Evolutionary conservation across 306 rosid genomes (phyloP), one percentile per base, ranked within the genome.

Genomic region (Begonia fuchsioides): DNA sequence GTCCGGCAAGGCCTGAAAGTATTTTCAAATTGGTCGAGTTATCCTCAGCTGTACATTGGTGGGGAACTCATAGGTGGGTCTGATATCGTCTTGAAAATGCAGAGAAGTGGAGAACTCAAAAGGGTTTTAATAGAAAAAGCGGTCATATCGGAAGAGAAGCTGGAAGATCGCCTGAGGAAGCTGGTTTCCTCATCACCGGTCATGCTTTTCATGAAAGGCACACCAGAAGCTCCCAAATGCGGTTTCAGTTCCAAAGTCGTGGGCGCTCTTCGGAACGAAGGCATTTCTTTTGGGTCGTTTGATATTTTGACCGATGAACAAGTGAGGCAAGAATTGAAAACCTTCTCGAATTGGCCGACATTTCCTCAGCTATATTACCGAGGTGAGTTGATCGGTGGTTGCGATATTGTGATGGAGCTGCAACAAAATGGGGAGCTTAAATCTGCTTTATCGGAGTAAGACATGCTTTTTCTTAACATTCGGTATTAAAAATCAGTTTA

Each of bases 11-110:
- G 97, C 52, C 82, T 88, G n/a, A 88, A 88, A 73, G 87, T 56
- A n/a, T 73, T 66, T 56, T 88, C 97, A 44, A 88, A 88, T 68
- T 88, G 97, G 94, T 88, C 94, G 45, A 84, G 97, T 62, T 88
- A 81, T 59, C 97, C 97, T 15, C 95, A 80, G 56, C 68, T 90
- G 15, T 81, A 90, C 59, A 70, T 90, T 38, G 76, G 69, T 65
- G 75, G 80, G 6, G 86, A 88, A 61, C 82, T 90, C 40, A 71
- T 90, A 50, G 95, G 95, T 13, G 95, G 97, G 61, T 84, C 97
- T 14, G 97, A 90, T 72, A 81, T 90, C 53, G 80, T 81, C 38
- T 54, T 83, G 77, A 87, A 90, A 68, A 90, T 90, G 95, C 97
- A 84, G 44, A 90, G 76, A 72, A 81, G 94, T 11, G 94, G 97